Evolutionary conservation across 2,329 filamentous ascomycete species (phyloP), one percentile per base, ranked within the genome.

Genomic region (Colletotrichum filicis): DNA sequence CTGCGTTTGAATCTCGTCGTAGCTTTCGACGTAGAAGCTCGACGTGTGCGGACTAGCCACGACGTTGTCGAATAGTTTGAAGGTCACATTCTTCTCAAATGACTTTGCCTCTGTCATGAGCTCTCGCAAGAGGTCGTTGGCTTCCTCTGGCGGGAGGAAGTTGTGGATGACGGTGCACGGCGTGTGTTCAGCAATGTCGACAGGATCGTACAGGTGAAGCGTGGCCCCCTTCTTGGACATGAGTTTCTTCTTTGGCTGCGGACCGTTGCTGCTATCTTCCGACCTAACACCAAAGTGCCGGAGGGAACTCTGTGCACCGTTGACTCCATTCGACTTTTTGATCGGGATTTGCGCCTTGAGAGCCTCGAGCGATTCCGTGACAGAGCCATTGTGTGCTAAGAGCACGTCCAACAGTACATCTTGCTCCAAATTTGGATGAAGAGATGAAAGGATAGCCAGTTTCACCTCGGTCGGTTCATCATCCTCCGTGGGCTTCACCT

Each of bases 161-260:
- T 98, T 97, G 82, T 97, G 95, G 68, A 98, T 91, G 76, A 98
- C 93, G 12, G 94, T 95, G 83, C 95, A 98, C 1, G 97, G 95
- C 0, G 96, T 98, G 79, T 97, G 90, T 28, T 90, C 87, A 61
- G 94, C 93, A 58, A 98, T 90, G 77, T 98, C 95, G 52, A 91
- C 86, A 0, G 95, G 94, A 55, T 94, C 91, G 81, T 93, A 98
- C 0, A 98, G 86, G 79, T 96, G 93, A 2, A 98, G 83, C 0
- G 96, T 98, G 76, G 91, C 90, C 14, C 95, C 96, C 79, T 93
- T 97, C 78, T 90, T 93, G 0, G 93, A 92, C 73, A 94, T 83
- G 0, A 88, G 75, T 75, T 85, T 90, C 77, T 87, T 89, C 77
- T 85, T 88, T 32, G 70, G 74, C 2, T 78, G 76, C 2, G 71